Conservation (phyloP, 345 rosid genomes). For the Syzygium aromaticum region DNA sequence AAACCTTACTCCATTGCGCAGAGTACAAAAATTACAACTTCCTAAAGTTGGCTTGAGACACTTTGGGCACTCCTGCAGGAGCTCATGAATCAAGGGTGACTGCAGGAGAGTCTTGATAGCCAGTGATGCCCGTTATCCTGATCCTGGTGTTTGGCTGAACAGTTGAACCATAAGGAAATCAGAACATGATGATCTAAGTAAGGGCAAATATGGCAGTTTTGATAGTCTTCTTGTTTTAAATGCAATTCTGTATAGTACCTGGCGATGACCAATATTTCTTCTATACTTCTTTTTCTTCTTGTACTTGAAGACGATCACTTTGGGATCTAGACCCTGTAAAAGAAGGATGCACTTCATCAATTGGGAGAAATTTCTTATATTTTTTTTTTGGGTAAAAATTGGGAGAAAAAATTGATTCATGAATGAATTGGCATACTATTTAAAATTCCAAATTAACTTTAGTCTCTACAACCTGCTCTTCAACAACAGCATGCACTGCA, state of each 20-base stretch:
- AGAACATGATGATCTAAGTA: not conserved
- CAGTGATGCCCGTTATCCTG: constrained; percentile 75
- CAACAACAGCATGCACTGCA: constrained; percentile 90
- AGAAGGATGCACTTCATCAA: not conserved
- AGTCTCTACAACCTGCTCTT: constrained; percentile 53
- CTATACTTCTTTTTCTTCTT: constrained; percentile 91
- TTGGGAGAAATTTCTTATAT: not conserved
- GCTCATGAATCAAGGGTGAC: constrained; percentile 31
- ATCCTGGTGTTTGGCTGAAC: constrained; percentile 87
- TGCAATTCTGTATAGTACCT: constrained; percentile 32
- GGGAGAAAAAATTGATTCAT: not conserved
- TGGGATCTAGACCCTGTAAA: constrained; percentile 69
- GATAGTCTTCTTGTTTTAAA: not conserved
- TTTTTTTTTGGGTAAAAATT: not conserved
- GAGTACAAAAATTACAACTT: not conserved
- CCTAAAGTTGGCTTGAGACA: not conserved
- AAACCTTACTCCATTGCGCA: not conserved
- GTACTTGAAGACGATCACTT: constrained; percentile 86
- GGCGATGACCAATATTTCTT: constrained; percentile 95
- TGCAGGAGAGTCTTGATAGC: constrained; percentile 66
- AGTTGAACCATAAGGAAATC: not conserved
- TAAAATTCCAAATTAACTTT: not conserved
- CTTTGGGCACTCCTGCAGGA: not conserved
- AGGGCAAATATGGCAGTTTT: not conserved
- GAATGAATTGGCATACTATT: not conserved